Evolutionary conservation across 2,329 filamentous ascomycete genomes (phyloP).

Genomic region (Cylindrodendrum hubeiense): DNA sequence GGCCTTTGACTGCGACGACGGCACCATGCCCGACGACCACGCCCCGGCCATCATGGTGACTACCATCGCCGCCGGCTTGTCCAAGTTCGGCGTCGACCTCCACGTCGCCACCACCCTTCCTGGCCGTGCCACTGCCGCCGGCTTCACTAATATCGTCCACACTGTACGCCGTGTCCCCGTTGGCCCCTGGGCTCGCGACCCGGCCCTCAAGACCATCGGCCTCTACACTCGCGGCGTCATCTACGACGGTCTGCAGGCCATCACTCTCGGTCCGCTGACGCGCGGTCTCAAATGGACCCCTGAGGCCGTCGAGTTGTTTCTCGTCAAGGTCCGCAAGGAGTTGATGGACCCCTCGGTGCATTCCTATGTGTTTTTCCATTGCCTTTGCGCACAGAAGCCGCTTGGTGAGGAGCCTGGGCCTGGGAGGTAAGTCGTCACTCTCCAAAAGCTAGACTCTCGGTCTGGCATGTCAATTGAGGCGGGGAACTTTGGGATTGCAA

Average conservation of each 20-base stretch:
- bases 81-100: constrained; percentile 43
- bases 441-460: background rate
- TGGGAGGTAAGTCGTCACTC: background rate
- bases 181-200: background rate
- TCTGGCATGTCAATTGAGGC: background rate
- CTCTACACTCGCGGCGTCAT: constrained; percentile 35
- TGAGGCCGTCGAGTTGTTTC: constrained; percentile 45
- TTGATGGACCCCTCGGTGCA: constrained; percentile 38
- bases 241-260: constrained; percentile 43
- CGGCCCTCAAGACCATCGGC: background rate
- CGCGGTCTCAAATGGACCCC: constrained; percentile 46
- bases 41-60: constrained; percentile 42
- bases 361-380: constrained; percentile 12
- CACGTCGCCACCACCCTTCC: constrained; percentile 26
- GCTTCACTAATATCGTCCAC: background rate
- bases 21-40: constrained; percentile 37
- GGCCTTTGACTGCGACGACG: constrained; percentile 39
- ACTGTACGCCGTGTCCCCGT: background rate
- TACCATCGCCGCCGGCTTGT: constrained; percentile 39
- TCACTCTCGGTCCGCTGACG: constrained; percentile 48
- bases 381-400: constrained; percentile 13
- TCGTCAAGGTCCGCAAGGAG: constrained; percentile 44
- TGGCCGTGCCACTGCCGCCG: background rate
- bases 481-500: background rate
- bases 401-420: background rate